phyloP scores from a whole-genome alignment of 768 basidiomycete species.

The Macrocybe gigantea region DNA sequence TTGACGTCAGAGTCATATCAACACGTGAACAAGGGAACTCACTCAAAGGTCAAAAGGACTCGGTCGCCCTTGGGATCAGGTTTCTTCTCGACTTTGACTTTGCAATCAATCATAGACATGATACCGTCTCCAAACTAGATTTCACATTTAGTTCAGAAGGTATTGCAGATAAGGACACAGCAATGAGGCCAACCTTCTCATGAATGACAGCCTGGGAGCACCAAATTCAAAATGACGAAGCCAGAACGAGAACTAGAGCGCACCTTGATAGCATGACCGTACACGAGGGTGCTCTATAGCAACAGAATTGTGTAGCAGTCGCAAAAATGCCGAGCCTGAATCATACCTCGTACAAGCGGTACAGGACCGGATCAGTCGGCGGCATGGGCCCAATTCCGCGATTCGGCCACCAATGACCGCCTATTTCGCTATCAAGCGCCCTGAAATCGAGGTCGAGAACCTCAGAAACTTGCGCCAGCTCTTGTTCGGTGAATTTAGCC shows the following conservation, averaged over 20 bases:
- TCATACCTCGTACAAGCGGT: slow-evolving; percentile 73
- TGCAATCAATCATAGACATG: slow-evolving; percentile 88
- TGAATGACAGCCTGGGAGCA: slow-evolving; percentile 58
- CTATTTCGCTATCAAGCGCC: slow-evolving; percentile 39
- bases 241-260: slow-evolving; percentile 1
- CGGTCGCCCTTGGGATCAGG: slow-evolving; percentile 76
- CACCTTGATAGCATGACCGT: slow-evolving; percentile 78
- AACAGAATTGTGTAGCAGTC: neutral
- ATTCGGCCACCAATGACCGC: slow-evolving; percentile 69
- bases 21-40: slow-evolving; percentile 19
- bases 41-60: slow-evolving; percentile 78
- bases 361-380: slow-evolving; percentile 75
- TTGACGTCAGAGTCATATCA: slow-evolving; percentile 3
- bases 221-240: neutral
- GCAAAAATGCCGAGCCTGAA: neutral
- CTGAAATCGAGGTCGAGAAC: slow-evolving; percentile 42
- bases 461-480: slow-evolving; percentile 46
- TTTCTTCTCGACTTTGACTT: slow-evolving; percentile 61
- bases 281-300: slow-evolving; percentile 60
- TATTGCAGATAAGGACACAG: neutral
- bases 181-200: slow-evolving; percentile 47
- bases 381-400: slow-evolving; percentile 66
- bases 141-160: neutral
- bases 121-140: slow-evolving; percentile 78
- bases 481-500: slow-evolving; percentile 65